Base-by-base conservation (phyloP, 2,329 filamentous ascomycete genomes). In the Fusarium piperis region DNA sequence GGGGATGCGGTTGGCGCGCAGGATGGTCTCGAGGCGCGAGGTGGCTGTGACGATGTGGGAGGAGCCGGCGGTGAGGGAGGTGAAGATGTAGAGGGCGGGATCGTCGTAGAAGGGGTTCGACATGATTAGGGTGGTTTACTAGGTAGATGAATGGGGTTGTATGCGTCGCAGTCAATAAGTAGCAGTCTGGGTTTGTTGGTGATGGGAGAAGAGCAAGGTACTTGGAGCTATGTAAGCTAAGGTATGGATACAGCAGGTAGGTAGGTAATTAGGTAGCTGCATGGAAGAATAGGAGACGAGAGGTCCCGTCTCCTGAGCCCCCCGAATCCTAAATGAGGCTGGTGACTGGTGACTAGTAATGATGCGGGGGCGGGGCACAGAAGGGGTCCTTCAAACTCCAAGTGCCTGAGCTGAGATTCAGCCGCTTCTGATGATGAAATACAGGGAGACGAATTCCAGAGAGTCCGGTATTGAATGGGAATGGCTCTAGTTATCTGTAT, bases 1-100 rank as follows among this genome's bases (percentile, higher is more conserved):
- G 12, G 94, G 94, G 65, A 99, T 92, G 75, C 93, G 93, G 86
- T 98, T 98, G 71, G 94, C 95, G 79, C 94, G 95, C 67, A 99
- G 88, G 78, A 99, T 98, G 13, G 95, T 98, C 83, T 99, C 95
- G 74, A 99, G 90, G 53, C 96, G 93, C 61, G 95, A 97, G 2
- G 96, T 98, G 28, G 95, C 96, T 41, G 96, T 98, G 78, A 98
- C 91, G 80, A 98, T 97, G 81, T 98, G 94, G 26, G 94, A 97
- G 41, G 94, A 97, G 72, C 96, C 96, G 65, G 96, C 94, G 20
- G 96, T 98, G 62, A 99, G 88, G 59, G 95, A 98, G 67, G 96
- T 98, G 85, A 97, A 98, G 77, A 99, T 92, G 85, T 96, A 99
- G 70, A 99, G 90, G 30, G 91, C 87, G 55, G 92, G 89, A 80